These are phyloP conservation scores for Vachellia pachyceras DNA, from an alignment of 306 rosid genomes.

Conservation along the genomic window DNA sequence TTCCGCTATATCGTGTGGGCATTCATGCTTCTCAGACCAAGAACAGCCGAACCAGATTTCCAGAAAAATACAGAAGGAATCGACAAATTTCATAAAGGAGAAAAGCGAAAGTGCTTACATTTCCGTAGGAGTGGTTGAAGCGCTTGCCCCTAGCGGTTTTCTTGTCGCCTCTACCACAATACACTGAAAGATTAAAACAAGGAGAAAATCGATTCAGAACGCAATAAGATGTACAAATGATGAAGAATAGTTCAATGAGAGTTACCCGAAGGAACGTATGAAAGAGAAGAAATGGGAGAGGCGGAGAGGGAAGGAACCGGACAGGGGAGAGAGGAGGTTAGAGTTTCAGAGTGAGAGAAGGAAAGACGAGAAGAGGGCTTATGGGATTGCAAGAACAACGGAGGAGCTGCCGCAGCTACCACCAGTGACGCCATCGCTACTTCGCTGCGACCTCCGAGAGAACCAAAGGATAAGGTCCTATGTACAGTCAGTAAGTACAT, in stretches of 20 bases:
- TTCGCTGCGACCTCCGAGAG: conserved; percentile 6
- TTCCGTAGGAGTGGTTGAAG: conserved; percentile 73
- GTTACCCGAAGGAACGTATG: conserved; percentile 55
- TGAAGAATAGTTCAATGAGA: not conserved
- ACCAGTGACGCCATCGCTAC: conserved; percentile 68
- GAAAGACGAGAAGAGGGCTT: conserved; percentile 56
- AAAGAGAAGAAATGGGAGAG: conserved; percentile 41
- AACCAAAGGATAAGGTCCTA: conserved; percentile 46
- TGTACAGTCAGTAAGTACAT: no score
- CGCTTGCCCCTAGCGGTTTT: conserved; percentile 70
- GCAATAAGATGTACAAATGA: no score
- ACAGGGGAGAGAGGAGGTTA: conserved; percentile 44
- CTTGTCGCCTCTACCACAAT: conserved; percentile 75
- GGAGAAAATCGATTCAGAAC: conserved; percentile 14
- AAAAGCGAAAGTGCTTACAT: conserved; percentile 38
- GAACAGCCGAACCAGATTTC: not conserved
- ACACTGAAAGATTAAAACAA: conserved; percentile 41
- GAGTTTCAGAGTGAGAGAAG: conserved; percentile 68
- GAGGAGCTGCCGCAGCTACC: conserved; percentile 55
- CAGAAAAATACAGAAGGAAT: not conserved
- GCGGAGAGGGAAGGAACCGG: conserved; percentile 34
- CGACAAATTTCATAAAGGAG: not conserved
- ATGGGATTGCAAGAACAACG: conserved; percentile 46
- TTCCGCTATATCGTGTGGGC: not conserved
- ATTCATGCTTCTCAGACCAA: not conserved